Base-by-base conservation (phyloP, 768 basidiomycete species). In the Lactarius sp. region DNA sequence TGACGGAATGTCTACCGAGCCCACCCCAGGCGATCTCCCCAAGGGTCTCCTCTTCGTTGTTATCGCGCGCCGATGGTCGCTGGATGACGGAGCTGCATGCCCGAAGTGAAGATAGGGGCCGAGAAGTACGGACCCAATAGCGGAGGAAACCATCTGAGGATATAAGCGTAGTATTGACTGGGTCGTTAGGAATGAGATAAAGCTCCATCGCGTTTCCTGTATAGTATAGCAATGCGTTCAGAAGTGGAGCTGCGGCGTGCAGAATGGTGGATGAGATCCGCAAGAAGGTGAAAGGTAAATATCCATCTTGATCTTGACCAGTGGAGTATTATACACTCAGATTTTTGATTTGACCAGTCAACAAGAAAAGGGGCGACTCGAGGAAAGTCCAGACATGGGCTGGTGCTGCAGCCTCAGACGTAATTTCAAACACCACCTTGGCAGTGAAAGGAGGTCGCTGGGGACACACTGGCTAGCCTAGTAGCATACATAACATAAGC, bases 181-280 rank as follows among this genome's bases (percentile, higher is more conserved):
- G 80, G 64, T 83, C 77, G 70, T 83, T 80, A 34, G 79, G 80
- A 18, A 79, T 71, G 54, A 85, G 77, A 70, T 80, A 83, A 16
- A 84, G 73, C 59, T 83, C 79, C 82, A 84, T 83, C 34, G 51
- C 34, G 37, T 36, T 18, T 22, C 42, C 20, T 1, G 31, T 59
- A 44, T 42, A 20, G 18, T 36, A 57, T 55, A 33, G 37, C 37
- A 59, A 57, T 52, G 18, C 6, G 62, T 59, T 57, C 39, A 55
- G 22, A 18, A 46, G 64, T 55, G 62, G 62, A 64, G 62, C 53
- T 41, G 58, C 47, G 39, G 62, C 62, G 51, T n/a, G 49, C 22
- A 36, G 37, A 37, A 50, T 41, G 36, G 47, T 52, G 51, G 51
- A 47, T 3, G 56, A 62, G 56, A 57, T 57, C 55, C n/a, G 20